Conservation (phyloP, 1,139 yeast species). For the Lodderomyces parapsilosis region DNA sequence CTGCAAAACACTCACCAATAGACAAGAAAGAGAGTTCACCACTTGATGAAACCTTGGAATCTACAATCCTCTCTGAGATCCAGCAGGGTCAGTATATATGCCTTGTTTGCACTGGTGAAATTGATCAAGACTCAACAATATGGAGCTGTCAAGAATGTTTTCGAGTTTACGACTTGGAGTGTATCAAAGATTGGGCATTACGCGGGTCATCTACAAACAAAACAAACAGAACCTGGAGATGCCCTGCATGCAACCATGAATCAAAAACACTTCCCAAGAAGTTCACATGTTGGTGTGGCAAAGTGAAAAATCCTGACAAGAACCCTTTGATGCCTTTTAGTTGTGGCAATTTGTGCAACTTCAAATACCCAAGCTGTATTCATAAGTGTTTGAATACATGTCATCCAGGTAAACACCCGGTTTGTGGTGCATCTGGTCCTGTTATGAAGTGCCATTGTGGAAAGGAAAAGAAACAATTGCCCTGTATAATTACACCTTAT, state of each 20-base stretch:
- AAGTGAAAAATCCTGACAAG: slow-evolving; percentile 61
- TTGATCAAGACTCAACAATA: slow-evolving; percentile 62
- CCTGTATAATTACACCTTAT: slow-evolving; percentile 72
- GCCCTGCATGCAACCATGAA: slow-evolving; percentile 78
- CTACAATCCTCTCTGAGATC: slow-evolving; percentile 52
- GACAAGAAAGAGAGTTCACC: slow-evolving; percentile 12
- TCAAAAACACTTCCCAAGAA: slow-evolving; percentile 53
- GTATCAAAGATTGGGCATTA: slow-evolving; percentile 80
- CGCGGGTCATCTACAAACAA: slow-evolving; percentile 67
- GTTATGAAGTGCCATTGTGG: slow-evolving; percentile 76
- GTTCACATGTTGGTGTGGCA: slow-evolving; percentile 92
- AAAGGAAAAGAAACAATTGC: slow-evolving; percentile 59
- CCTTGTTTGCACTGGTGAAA: slow-evolving; percentile 80
- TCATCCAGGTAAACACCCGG: slow-evolving; percentile 89
- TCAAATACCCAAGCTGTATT: slow-evolving; percentile 55
- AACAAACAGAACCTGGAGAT: slow-evolving; percentile 63
- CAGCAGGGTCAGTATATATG: slow-evolving; percentile 71
- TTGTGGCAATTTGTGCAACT: slow-evolving; percentile 82
- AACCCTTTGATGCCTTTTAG: slow-evolving; percentile 74
- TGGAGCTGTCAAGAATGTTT: slow-evolving; percentile 77
- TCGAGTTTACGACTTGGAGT: slow-evolving; percentile 77
- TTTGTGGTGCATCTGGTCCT: slow-evolving; percentile 79
- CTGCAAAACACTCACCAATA: background rate
- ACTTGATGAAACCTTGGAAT: slow-evolving; percentile 30
- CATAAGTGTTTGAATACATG: slow-evolving; percentile 77